phyloP scores from a whole-genome alignment of 257 asterid genomes.

The Penstemon davidsonii region DNA sequence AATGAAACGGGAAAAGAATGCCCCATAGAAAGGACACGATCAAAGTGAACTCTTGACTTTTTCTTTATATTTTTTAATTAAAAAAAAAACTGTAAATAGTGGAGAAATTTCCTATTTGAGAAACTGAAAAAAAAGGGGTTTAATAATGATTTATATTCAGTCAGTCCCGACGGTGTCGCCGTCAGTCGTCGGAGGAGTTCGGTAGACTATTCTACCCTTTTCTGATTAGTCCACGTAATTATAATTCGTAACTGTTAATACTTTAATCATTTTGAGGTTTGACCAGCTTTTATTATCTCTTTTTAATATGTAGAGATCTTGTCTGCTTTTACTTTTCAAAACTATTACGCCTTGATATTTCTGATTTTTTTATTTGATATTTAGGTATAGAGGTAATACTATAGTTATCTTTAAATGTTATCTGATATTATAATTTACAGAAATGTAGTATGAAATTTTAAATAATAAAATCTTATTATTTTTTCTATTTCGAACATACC shows the following conservation, averaged over 20 bases:
- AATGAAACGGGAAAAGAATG: slow-evolving; percentile 28
- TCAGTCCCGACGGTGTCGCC: slow-evolving; percentile 36
- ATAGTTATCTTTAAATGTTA: too few species aligned
- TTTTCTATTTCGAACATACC: too few species aligned
- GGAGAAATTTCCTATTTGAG: slow-evolving; percentile 23
- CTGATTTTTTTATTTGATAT: neutral
- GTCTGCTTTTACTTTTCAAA: slow-evolving; percentile 24
- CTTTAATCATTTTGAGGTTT: slow-evolving; percentile 23
- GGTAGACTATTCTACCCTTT: slow-evolving; percentile 38
- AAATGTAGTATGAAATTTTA: too few species aligned
- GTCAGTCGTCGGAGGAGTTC: slow-evolving; percentile 35
- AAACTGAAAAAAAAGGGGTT: neutral
- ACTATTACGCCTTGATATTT: neutral
- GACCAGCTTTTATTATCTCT: slow-evolving; percentile 15
- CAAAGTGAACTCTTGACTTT: slow-evolving; percentile 45
- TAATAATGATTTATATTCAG: slow-evolving; percentile 3
- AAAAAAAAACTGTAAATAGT: neutral
- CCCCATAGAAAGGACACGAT: slow-evolving; percentile 33
- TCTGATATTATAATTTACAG: too few species aligned
- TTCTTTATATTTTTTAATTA: neutral
- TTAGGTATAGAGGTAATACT: neutral
- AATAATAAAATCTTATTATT: too few species aligned
- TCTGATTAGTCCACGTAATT: slow-evolving; percentile 16
- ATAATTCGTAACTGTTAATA: slow-evolving; percentile 10
- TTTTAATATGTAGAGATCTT: neutral